Evolutionary conservation across 1,139 yeast species (phyloP).

Genomic region (Arxiozyma slooffiae): DNA sequence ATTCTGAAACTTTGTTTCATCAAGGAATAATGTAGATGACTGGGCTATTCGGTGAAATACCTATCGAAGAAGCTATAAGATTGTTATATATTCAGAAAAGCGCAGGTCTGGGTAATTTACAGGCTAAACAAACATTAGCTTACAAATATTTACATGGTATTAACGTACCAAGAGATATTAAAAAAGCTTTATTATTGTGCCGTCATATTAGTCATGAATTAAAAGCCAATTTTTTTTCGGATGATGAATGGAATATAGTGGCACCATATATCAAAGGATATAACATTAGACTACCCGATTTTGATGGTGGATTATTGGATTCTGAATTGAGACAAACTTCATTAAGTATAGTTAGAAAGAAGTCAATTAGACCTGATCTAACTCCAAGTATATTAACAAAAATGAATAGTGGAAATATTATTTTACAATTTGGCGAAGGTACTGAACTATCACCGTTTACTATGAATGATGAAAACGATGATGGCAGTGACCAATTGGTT

Average conservation of each 20-base stretch:
- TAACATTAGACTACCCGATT: conserved; percentile 49
- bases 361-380: conserved; percentile 24
- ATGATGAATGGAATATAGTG: conserved; percentile 35
- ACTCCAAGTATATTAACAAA: conserved; percentile 25
- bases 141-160: conserved; percentile 55
- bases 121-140: conserved; percentile 69
- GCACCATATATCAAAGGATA: conserved; percentile 38
- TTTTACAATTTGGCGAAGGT: conserved; percentile 20
- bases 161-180: conserved; percentile 47
- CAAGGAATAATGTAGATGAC: conserved; percentile 70
- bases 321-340: conserved; percentile 18
- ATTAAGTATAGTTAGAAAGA: conserved; percentile 16
- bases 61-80: conserved; percentile 55
- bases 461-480: conserved; percentile 35
- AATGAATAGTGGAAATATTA: conserved; percentile 21
- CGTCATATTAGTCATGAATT: conserved; percentile 44
- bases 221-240: conserved; percentile 27
- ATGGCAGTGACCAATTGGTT: conserved; percentile 37
- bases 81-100: conserved; percentile 61
- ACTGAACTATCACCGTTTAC: conserved; percentile 29
- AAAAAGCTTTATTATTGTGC: conserved; percentile 52
- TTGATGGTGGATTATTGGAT: conserved; percentile 42
- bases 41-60: conserved; percentile 68
- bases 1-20: conserved; percentile 68
- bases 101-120: conserved; percentile 53